Percentiles rank a stretch among this genome's conserved stretches.
phyloP scores from a whole-genome alignment of 2,329 filamentous ascomycete genomes.

The Cryphonectria carpinicola region DNA sequence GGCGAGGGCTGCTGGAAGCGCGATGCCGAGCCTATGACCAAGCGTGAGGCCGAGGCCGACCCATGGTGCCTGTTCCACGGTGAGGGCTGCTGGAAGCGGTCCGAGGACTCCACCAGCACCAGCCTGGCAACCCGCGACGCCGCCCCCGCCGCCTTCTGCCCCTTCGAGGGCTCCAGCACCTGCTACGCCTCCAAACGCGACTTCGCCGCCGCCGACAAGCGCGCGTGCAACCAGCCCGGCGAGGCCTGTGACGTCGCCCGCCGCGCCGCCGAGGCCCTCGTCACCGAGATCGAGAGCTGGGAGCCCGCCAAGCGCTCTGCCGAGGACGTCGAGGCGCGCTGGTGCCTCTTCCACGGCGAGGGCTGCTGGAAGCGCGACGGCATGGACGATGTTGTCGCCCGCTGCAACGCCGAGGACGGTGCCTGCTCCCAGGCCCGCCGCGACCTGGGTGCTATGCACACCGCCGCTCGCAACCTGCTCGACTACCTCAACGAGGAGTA shows the following conservation, averaged over 20 bases:
- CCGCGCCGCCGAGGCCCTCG: constrained; percentile 43
- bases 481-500: constrained; percentile 28
- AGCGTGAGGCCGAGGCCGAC: constrained; percentile 20
- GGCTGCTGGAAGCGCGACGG: constrained; percentile 41
- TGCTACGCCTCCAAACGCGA: constrained; percentile 29
- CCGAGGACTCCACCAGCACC: not conserved
- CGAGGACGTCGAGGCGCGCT: constrained; percentile 31
- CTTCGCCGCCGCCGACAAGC: constrained; percentile 32
- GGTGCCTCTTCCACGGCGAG: constrained; percentile 38
- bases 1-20: constrained; percentile 43
- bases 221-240: constrained; percentile 44
- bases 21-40: constrained; percentile 11
- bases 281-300: constrained; percentile 36
- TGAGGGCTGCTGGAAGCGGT: constrained; percentile 47
- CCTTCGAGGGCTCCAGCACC: constrained; percentile 31
- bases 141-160: constrained; percentile 23
- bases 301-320: constrained; percentile 24
- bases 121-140: constrained; percentile 16
- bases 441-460: constrained; percentile 41
- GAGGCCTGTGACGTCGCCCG: constrained; percentile 48
- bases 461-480: constrained; percentile 38
- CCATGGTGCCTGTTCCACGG: constrained; percentile 43
- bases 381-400: constrained; percentile 31
- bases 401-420: constrained; percentile 39
- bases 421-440: constrained; percentile 43